Percentiles rank a stretch among this genome's conserved stretches.
Evolutionary conservation across 1,284 basidiomycete species (phyloP).

Genomic region (Cutaneotrichosporon dermatis): DNA sequence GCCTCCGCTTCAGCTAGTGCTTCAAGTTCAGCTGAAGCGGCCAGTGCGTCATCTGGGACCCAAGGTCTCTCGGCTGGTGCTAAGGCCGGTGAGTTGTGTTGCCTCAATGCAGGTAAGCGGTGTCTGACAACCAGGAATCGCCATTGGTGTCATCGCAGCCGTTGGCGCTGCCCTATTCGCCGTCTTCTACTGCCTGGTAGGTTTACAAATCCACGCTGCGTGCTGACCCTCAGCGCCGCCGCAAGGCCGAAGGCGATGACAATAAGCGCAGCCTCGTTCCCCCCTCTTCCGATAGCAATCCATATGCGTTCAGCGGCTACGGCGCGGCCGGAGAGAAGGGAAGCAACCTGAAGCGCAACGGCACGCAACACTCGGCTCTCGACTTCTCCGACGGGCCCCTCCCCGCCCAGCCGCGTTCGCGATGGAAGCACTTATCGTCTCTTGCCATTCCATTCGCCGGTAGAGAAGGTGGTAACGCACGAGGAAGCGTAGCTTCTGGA

Average conservation of each 20-base stretch:
- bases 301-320: slow-evolving; percentile 3
- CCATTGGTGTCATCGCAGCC: neutral
- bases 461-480: neutral
- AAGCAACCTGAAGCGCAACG: slow-evolving; percentile 12
- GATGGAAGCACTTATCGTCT: slow-evolving; percentile 1
- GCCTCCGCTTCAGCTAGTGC: neutral
- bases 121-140: neutral
- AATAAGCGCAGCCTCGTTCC: too few species aligned
- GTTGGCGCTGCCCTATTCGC: neutral
- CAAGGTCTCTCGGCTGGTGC: neutral
- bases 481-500: neutral
- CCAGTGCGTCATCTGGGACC: neutral
- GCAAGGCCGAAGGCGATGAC: neutral
- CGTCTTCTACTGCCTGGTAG: neutral
- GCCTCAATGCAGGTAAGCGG: too few species aligned
- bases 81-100: neutral
- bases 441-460: neutral
- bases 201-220: neutral
- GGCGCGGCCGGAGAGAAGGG: neutral
- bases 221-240: neutral
- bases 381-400: slow-evolving; percentile 19
- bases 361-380: slow-evolving; percentile 14
- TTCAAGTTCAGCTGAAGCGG: neutral
- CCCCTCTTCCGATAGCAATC: neutral
- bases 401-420: neutral